Base-by-base conservation (phyloP, 805 yeast species). In the Candida patagonica region DNA sequence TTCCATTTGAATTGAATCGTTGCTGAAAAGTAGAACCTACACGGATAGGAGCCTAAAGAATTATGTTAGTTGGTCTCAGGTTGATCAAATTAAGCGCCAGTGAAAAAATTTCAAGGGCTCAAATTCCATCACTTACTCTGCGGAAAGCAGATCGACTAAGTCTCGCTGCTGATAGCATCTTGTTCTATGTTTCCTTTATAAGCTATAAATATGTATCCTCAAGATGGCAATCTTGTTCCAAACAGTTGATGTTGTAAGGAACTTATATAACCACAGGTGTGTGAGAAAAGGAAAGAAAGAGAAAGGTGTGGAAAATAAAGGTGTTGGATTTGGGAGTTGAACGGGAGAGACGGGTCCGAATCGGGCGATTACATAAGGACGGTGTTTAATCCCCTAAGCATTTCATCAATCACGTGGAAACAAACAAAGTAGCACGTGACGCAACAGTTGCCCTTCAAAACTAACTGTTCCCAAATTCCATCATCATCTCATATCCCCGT, bases 1-100 rank as follows among this genome's bases (percentile, higher is more conserved):
- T 70, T 47, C 66, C 67, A 45, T 62, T 60, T 42, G 73, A 66
- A 65, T 70, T 69, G 65, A 60, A 68, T 50, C 73, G 69, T 45
- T 38, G 26, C 3, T 9, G 38, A 29, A 40, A 20, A 21, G 40
- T 20, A 25, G 63, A 56, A 36, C 50, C 45, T 17, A 42, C 26
- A 33, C 33, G 21, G 37, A 46, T 45, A 26, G 53, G 48, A 13
- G 52, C 44, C 35, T 44, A 21, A 36, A 15, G 48, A 38, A 5
- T 13, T 13, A 20, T 42, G 35, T 7, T 12, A 17, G 8, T 15
- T n/a, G 36, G 15, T 15, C 12, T 12, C 16, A 30, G 16, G n/a
- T 10, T 26, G 37, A 10, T 26, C 19, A n/a, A 25, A 37, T 41
- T 45, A 16, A 37, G 37, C 15, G 37, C n/a, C n/a, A n/a, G n/a